A percentile compares a stretch with the other conserved stretches of the same genome.
Conservation (phyloP, 805 yeast genomes). For the Cyberlindnera suaveolens region DNA sequence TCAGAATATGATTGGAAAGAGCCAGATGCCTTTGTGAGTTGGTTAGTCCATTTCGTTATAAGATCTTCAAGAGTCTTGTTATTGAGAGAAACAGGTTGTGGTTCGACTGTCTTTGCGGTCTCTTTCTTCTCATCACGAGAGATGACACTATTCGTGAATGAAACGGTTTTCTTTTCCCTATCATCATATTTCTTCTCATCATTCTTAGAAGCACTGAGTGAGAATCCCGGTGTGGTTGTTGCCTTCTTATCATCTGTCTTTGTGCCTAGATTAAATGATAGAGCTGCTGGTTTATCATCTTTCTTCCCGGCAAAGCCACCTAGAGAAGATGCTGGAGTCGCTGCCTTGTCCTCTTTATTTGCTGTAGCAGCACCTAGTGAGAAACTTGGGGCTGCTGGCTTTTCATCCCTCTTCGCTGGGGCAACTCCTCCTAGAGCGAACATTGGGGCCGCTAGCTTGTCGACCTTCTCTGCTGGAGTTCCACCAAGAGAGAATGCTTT, state of each 20-base stretch:
- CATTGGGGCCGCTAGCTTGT: conserved; percentile 1
- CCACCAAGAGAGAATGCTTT: conserved; percentile 1
- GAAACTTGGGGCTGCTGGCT: conserved; percentile 1
- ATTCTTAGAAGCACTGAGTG: conserved; percentile 1
- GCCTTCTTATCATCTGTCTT: background rate
- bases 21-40: conserved; percentile 63
- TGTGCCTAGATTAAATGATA: conserved; percentile 1
- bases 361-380: conserved; percentile 6
- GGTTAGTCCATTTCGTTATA: conserved; percentile 88
- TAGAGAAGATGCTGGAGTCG: background rate
- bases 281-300: conserved; percentile 8
- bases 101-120: conserved; percentile 50
- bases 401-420: background rate
- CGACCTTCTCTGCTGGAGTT: background rate
- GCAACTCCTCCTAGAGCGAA: conserved; percentile 3
- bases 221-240: background rate
- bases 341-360: background rate
- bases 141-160: conserved; percentile 22
- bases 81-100: conserved; percentile 70
- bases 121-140: conserved; percentile 27
- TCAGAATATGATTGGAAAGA: conserved; percentile 72
- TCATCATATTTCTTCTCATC: conserved; percentile 15
- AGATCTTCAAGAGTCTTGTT: conserved; percentile 92
- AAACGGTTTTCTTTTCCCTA: conserved; percentile 22
- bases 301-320: conserved; percentile 2